Evolutionary conservation across 495 filamentous ascomycete species (phyloP), one percentile per base, ranked within the genome.

Genomic region (Talaromyces stipitatus): DNA sequence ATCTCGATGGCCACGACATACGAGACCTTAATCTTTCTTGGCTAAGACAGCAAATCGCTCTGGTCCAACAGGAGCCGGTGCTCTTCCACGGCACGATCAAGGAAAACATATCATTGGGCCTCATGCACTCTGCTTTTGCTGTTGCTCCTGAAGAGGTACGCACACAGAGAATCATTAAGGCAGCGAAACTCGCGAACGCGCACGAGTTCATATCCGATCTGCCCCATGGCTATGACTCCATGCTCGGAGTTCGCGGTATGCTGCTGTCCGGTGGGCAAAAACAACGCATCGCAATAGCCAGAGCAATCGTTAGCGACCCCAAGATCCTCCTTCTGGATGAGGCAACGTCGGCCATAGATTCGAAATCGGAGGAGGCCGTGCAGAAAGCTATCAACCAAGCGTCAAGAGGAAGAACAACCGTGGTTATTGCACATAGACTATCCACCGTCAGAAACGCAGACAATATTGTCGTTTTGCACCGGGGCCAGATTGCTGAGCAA

Each of bases 251-350:
- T 66, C 81, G 90, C 36, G 91, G 91, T 5, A 89, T 90, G 63
- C 69, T 92, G 22, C 73, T 96, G 43, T 90, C 85, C 23, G 91
- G 91, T 61, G 91, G 91, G n/a, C 91, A 96, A 70, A 95, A 95
- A 67, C 91, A 96, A 65, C 84, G 91, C 46, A 88, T 95, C 63
- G 80, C 80, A 6, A 84, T 85, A 62, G 91, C 91, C 3, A 80
- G 91, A 56, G 88, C 88, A n/a, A 85, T 96, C 30, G 85, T 85
- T 28, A 84, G 81, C 6, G 78, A 95, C 62, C 91, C 91, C n/a
- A 89, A 89, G 70, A 86, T 96, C 62, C 78, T 96, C 1, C 45
- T 84, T 5, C 69, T 85, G 12, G 82, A 85, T 61, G 82, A 85
- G 58, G 81, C 81, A 1, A 85, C 82, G 0, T 74, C 72, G 16